phyloP scores from a whole-genome alignment of 371 early-diverging fungal species.

The Dinochytrium kinnereticum region DNA sequence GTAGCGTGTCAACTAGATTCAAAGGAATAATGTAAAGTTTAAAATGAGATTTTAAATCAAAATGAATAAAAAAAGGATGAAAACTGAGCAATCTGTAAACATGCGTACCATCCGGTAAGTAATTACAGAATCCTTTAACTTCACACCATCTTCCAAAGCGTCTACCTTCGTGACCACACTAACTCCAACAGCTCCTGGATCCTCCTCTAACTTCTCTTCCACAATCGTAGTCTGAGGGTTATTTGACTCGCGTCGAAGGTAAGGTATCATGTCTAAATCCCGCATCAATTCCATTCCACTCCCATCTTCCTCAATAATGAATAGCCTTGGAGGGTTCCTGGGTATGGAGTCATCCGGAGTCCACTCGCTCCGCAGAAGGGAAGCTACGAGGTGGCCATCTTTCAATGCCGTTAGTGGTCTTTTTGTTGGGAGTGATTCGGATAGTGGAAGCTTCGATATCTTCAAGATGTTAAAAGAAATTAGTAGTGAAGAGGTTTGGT shows the following conservation, averaged over 20 bases:
- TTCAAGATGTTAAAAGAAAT: not conserved
- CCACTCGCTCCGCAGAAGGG: not conserved
- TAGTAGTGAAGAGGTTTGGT: no score
- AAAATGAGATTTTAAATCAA: not conserved
- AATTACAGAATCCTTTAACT: not conserved
- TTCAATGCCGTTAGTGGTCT: not conserved
- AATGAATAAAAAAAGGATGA: not conserved
- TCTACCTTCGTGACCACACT: conserved; percentile 1
- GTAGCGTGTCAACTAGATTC: not conserved
- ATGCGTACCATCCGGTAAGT: conserved; percentile 4
- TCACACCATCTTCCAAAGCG: not conserved
- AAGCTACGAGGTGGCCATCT: not conserved
- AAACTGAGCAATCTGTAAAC: no score
- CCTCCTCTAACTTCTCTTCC: not conserved
- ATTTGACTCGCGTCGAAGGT: not conserved
- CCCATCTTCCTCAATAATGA: conserved; percentile 38
- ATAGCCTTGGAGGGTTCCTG: conserved; percentile 42
- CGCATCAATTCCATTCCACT: conserved; percentile 35
- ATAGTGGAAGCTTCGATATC: not conserved
- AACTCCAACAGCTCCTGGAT: not conserved
- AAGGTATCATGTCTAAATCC: conserved; percentile 37
- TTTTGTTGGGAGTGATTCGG: not conserved
- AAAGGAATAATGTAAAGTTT: no score
- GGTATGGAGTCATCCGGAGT: no score
- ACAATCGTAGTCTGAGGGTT: conserved; percentile 8